Base-by-base conservation (phyloP, 805 yeast genomes). In the Candida bentonensis region DNA sequence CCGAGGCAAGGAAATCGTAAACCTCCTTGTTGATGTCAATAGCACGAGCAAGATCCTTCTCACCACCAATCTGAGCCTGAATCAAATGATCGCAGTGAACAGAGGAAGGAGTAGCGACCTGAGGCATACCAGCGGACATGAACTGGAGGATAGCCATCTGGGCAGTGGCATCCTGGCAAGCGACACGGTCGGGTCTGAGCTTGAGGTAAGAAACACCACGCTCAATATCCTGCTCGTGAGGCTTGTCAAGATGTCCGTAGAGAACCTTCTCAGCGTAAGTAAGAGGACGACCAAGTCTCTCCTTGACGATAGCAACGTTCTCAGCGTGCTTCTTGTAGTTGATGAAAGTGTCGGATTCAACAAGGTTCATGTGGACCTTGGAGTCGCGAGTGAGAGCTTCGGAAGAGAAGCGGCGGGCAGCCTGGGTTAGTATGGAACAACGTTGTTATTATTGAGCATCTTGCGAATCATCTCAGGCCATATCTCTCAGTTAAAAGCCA, bases 91-190 rank as follows among this genome's bases (percentile, higher is more conserved):
- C 97, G 76, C 97, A 88, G 71, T 88, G 97, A 48, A 89, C 94
- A 41, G 96, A 85, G 50, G 88, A 85, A 45, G 96, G 96, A 51
- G 89, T 89, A 46, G 94, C 94, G 43, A 88, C 94, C 61, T 78
- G 74, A 50, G 84, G 81, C 77, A 87, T 70, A 59, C 94, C 95
- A 56, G 95, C 94, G 49, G 95, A 82, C 94, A 87, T 87, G 66
- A 88, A 88, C 72, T 88, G 97, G 60, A 88, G 72, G 55, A 88
- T 76, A 46, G 96, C 96, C 97, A 88, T 88, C 72, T 88, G 97
- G 47, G 96, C 96, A 47, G 96, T 86, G 47, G 97, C 97, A 72
- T 88, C 97, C 73, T 88, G 97, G 82, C 95, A 87, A 42, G 96
- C 96, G 49, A 89, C 96, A 66, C 97, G 79, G 66, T 88, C 97